Percentiles rank a stretch among this genome's conserved stretches.
These are phyloP conservation scores for Xylariaceae sp. DNA, from an alignment of 2,329 filamentous ascomycete species.

Conservation along the genomic window DNA sequence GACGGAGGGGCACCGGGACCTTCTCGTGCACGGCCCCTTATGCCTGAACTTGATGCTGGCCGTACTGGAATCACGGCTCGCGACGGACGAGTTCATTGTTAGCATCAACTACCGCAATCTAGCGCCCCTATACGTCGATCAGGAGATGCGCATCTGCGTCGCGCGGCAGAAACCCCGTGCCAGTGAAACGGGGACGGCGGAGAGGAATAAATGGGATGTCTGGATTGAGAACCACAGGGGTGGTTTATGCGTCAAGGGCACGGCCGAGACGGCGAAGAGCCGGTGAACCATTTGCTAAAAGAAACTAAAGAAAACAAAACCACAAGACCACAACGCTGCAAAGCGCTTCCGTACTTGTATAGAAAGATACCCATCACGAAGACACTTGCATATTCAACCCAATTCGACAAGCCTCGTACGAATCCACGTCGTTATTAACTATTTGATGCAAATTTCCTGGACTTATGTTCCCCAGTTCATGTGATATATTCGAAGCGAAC, in stretches of 20 bases:
- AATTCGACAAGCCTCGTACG: not conserved
- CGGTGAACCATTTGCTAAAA: not conserved
- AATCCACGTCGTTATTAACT: not conserved
- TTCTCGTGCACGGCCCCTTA: conserved; percentile 84
- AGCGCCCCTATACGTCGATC: conserved; percentile 70
- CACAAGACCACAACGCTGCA: not conserved
- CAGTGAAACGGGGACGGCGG: conserved; percentile 26
- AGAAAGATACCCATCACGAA: not conserved
- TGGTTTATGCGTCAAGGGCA: conserved; percentile 59
- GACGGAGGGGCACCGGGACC: conserved; percentile 67
- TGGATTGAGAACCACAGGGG: conserved; percentile 61
- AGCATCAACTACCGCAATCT: conserved; percentile 74
- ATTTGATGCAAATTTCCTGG: not conserved
- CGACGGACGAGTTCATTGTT: conserved; percentile 37
- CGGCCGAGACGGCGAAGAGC: conserved; percentile 24
- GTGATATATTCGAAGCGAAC: not conserved
- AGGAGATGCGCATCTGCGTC: conserved; percentile 66
- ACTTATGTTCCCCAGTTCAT: not conserved
- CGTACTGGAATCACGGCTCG: conserved; percentile 50
- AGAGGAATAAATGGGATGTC: conserved; percentile 46
- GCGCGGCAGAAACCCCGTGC: conserved; percentile 37
- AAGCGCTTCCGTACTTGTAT: not conserved
- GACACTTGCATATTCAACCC: not conserved
- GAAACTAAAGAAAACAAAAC: not conserved
- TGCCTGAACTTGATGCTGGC: conserved; percentile 71